Conservation (phyloP, 2,329 filamentous ascomycete species). For the Pseudonectria foliicola region DNA sequence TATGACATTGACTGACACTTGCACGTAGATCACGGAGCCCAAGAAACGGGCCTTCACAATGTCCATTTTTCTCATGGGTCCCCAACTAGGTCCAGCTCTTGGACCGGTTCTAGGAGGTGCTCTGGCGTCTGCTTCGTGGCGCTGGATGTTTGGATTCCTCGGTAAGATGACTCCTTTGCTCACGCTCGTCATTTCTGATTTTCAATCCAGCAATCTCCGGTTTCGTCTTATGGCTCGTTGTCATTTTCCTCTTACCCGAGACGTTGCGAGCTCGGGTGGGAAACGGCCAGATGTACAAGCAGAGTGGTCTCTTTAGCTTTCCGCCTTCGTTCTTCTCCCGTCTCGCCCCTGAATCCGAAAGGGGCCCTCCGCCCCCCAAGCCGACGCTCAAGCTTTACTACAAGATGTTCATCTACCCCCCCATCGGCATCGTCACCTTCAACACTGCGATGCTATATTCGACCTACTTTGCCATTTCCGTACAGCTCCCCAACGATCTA, state of each 20-base stretch:
- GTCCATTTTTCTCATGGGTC: constrained; percentile 35
- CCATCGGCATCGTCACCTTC: constrained; percentile 26
- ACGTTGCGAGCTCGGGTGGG: constrained; percentile 38
- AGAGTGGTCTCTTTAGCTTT: constrained; percentile 12
- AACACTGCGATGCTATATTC: constrained; percentile 28
- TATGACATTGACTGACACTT: not conserved
- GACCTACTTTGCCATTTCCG: constrained; percentile 26
- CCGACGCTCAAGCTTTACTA: constrained; percentile 21
- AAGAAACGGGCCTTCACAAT: constrained; percentile 32
- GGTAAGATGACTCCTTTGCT: constrained; percentile 5
- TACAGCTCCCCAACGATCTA: constrained; percentile 23
- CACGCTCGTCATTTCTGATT: too few species aligned
- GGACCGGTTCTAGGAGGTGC: constrained; percentile 36
- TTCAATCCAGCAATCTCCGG: constrained; percentile 19
- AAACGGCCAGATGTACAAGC: constrained; percentile 27
- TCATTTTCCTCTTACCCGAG: constrained; percentile 35
- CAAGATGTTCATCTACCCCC: constrained; percentile 24
- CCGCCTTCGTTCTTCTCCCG: constrained; percentile 16
- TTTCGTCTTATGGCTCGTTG: constrained; percentile 21
- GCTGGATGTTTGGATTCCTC: constrained; percentile 38
- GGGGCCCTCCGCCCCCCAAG: constrained; percentile 22
- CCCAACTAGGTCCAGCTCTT: constrained; percentile 36
- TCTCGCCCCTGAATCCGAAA: constrained; percentile 15
- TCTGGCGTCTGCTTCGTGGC: constrained; percentile 31
- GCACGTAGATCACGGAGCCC: constrained; percentile 25